Conservation (phyloP, 176 grass and related monocot species). For the Eragrostis curvula region DNA sequence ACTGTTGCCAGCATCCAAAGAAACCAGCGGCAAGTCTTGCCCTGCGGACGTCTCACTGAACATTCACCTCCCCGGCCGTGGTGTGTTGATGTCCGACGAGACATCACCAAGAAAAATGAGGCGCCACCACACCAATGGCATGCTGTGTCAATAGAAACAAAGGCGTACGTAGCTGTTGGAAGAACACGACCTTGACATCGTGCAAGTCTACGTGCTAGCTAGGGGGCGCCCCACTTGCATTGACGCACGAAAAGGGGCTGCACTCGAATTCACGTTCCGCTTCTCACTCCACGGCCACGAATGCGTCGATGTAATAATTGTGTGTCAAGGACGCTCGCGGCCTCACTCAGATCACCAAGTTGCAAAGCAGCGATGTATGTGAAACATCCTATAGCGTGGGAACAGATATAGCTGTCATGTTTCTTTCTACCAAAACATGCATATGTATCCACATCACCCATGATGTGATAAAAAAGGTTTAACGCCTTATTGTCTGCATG, state of each 20-base stretch:
- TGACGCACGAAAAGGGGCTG: not conserved
- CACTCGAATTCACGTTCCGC: not conserved
- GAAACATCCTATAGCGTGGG: not conserved
- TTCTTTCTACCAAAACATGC: not conserved
- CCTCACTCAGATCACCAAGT: not conserved
- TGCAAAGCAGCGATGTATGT: not conserved
- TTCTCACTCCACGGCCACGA: not conserved
- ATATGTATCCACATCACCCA: not conserved
- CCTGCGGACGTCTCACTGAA: not conserved
- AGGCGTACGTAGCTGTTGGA: not conserved
- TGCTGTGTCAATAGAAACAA: not conserved
- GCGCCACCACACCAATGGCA: not conserved
- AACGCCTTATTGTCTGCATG: not conserved
- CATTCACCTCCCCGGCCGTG: not conserved
- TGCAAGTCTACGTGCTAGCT: not conserved
- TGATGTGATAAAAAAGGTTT: not conserved
- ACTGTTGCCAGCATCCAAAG: not conserved
- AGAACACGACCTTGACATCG: not conserved
- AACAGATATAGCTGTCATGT: not conserved
- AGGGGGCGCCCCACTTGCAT: not conserved
- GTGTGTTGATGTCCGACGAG: constrained; percentile 18
- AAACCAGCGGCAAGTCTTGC: not conserved
- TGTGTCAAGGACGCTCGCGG: not conserved
- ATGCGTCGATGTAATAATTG: not conserved
- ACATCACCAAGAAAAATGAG: not conserved